These are phyloP conservation scores for Exophiala sideris DNA, from an alignment of 2,329 filamentous ascomycete genomes.

Conservation along the genomic window DNA sequence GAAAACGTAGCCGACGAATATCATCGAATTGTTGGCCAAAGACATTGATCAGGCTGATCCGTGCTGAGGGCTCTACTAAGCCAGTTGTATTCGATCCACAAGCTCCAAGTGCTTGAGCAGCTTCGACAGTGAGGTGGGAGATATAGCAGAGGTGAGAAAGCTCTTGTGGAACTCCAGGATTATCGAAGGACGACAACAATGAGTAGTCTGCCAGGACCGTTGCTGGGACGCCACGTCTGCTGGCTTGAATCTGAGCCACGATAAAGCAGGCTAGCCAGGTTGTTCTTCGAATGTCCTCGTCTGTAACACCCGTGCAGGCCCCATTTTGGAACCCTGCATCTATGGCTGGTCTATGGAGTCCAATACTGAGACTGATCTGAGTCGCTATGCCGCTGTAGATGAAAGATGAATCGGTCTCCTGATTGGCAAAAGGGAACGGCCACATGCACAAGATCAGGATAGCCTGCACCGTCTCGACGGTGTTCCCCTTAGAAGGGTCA, in stretches of 20 bases:
- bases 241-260: slow-evolving; percentile 16
- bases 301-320: slow-evolving; percentile 10
- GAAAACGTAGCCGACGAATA: neutral
- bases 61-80: slow-evolving; percentile 3
- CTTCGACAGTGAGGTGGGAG: slow-evolving; percentile 7
- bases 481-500: slow-evolving; percentile 20
- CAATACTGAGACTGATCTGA: slow-evolving; percentile 25
- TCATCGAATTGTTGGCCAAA: slow-evolving; percentile 13
- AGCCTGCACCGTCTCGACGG: slow-evolving; percentile 26
- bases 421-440: slow-evolving; percentile 27
- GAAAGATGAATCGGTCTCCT: slow-evolving; percentile 21
- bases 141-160: slow-evolving; percentile 14
- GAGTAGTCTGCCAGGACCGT: slow-evolving; percentile 10
- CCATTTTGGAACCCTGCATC: slow-evolving; percentile 22
- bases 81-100: slow-evolving; percentile 7
- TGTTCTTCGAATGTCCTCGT: slow-evolving; percentile 17
- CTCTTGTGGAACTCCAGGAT: neutral
- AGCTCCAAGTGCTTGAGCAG: slow-evolving; percentile 4
- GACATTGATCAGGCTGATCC: slow-evolving; percentile 16
- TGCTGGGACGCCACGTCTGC: slow-evolving; percentile 9
- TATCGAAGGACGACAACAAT: slow-evolving; percentile 5
- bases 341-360: slow-evolving; percentile 26
- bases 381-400: slow-evolving; percentile 23
- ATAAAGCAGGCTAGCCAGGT: slow-evolving; percentile 29
- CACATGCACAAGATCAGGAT: slow-evolving; percentile 28